phyloP scores from a whole-genome alignment of 2,329 filamentous ascomycete genomes.

The Penicillium hordei region DNA sequence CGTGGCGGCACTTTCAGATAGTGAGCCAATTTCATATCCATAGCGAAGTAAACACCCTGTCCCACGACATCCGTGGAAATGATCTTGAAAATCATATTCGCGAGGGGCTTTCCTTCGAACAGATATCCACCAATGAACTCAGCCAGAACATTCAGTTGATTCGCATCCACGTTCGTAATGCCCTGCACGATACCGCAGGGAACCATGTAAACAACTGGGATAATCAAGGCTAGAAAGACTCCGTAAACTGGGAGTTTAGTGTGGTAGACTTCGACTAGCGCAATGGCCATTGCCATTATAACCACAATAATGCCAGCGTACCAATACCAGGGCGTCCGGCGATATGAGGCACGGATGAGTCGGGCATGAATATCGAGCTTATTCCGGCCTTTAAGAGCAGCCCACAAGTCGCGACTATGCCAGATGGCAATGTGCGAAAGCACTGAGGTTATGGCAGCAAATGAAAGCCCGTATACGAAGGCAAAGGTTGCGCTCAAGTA shows the following conservation, averaged over 20 bases:
- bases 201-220: conserved; percentile 46
- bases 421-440: conserved; percentile 33
- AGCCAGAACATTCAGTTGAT: conserved; percentile 45
- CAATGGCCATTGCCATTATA: conserved; percentile 32
- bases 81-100: conserved; percentile 50
- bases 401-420: conserved; percentile 33
- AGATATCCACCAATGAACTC: conserved; percentile 50
- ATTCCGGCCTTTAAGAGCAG: conserved; percentile 34
- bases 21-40: conserved; percentile 54
- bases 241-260: conserved; percentile 47
- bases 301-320: conserved; percentile 39
- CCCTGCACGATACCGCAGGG: conserved; percentile 48
- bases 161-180: conserved; percentile 47
- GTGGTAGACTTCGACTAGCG: conserved; percentile 44
- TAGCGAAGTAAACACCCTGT: conserved; percentile 49
- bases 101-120: conserved; percentile 46
- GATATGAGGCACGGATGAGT: conserved; percentile 41
- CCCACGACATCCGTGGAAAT: conserved; percentile 46
- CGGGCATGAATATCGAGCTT: conserved; percentile 45
- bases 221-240: conserved; percentile 43
- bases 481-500: conserved; percentile 60
- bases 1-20: conserved; percentile 53
- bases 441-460: conserved; percentile 61
- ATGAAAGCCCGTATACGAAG: conserved; percentile 58
- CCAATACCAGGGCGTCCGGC: conserved; percentile 45